A percentile compares a stretch with the other conserved stretches of the same genome.
These are phyloP conservation scores for Myrica gale DNA, from an alignment of 306 rosid genomes.

Conservation along the genomic window DNA sequence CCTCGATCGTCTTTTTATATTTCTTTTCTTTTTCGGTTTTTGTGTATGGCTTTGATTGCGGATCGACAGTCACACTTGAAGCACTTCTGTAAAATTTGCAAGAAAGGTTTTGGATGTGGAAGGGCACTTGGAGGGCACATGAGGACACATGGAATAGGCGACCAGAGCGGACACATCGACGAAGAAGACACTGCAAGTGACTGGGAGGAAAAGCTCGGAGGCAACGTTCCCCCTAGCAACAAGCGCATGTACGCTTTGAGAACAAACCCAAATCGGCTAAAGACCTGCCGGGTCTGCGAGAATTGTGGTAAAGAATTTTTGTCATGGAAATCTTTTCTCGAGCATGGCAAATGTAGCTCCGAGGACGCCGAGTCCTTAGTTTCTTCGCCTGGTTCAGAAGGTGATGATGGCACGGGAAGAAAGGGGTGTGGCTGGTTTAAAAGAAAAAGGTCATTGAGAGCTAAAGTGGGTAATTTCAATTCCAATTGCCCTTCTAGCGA, in stretches of 20 bases:
- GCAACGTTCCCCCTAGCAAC: slow-evolving; percentile 45
- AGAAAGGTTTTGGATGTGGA: slow-evolving; percentile 87
- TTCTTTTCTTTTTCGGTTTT: no score
- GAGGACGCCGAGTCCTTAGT: slow-evolving; percentile 56
- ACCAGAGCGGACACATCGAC: slow-evolving; percentile 49
- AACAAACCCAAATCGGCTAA: slow-evolving; percentile 78
- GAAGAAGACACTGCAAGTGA: slow-evolving; percentile 67
- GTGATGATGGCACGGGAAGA: slow-evolving; percentile 19
- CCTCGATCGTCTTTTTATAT: background rate
- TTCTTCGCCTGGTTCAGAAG: slow-evolving; percentile 58
- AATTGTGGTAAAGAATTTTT: slow-evolving; percentile 80
- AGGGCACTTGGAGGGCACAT: slow-evolving; percentile 97
- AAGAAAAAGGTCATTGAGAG: slow-evolving; percentile 68
- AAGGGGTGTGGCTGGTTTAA: slow-evolving; percentile 67
- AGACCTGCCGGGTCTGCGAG: slow-evolving; percentile 72
- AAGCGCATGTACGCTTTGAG: slow-evolving; percentile 82
- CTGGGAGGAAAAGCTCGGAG: slow-evolving; percentile 64
- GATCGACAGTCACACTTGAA: slow-evolving; percentile 67
- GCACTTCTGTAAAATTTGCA: slow-evolving; percentile 88
- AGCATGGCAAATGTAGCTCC: slow-evolving; percentile 79
- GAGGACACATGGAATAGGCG: slow-evolving; percentile 94
- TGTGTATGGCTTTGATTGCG: slow-evolving; percentile 66
- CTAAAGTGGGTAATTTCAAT: slow-evolving; percentile 54
- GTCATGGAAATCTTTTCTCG: slow-evolving; percentile 86
- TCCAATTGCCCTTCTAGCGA: slow-evolving; percentile 66